These are phyloP conservation scores for Polyporus arcularius DNA, from an alignment of 768 basidiomycete genomes.

Conservation along the genomic window DNA sequence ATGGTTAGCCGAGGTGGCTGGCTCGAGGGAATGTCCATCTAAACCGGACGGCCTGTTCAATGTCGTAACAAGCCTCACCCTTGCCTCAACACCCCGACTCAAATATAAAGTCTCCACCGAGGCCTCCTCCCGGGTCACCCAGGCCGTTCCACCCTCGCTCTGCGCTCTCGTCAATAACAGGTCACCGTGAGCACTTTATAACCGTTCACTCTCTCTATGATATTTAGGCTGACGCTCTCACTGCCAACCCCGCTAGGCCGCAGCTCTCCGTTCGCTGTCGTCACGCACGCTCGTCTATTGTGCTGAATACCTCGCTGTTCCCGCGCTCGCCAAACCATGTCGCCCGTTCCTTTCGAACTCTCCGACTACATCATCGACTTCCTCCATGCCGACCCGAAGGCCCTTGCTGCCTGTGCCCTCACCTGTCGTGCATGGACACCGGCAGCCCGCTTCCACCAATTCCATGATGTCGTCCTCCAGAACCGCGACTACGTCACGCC, in stretches of 20 bases:
- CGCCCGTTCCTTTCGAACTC: constrained; percentile 36
- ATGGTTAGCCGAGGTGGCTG: constrained; percentile 18
- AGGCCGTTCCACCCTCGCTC: not conserved
- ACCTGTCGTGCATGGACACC: constrained; percentile 32
- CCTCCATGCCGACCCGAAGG: constrained; percentile 29
- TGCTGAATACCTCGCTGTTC: not conserved
- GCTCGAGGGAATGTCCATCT: not conserved
- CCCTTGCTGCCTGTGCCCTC: constrained; percentile 27
- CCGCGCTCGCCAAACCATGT: constrained; percentile 10
- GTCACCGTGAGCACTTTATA: not conserved
- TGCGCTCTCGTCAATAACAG: not conserved
- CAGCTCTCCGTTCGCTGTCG: no score
- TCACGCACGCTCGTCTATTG: not conserved
- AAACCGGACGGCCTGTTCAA: not conserved
- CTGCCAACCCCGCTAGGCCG: no score
- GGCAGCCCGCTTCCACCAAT: constrained; percentile 32
- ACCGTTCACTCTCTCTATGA: no score
- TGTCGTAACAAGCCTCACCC: constrained; percentile 8
- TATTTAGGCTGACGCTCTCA: no score
- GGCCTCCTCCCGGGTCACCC: not conserved
- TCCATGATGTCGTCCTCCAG: constrained; percentile 21
- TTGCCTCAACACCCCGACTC: not conserved
- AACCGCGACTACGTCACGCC: constrained; percentile 5
- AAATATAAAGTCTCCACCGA: constrained; percentile 7
- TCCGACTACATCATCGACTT: constrained; percentile 35